Evolutionary conservation across 2,329 filamentous ascomycete genomes (phyloP).

Genomic region (Elsinoe australis): DNA sequence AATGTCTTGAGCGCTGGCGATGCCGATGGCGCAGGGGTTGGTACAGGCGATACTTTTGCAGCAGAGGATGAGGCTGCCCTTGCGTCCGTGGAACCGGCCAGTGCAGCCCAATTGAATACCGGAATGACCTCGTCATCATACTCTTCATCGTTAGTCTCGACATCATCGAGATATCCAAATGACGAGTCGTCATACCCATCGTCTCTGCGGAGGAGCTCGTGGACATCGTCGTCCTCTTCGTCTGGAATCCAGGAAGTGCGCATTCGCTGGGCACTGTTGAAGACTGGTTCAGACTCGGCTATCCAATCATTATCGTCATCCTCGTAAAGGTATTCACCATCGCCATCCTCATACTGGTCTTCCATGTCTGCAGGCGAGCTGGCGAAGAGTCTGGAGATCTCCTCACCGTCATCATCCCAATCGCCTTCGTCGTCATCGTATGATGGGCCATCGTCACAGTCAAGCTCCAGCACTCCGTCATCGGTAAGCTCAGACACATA

Average conservation of each 20-base stretch:
- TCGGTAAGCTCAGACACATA: neutral
- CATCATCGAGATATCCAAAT: neutral
- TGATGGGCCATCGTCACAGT: neutral
- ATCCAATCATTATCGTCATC: constrained; percentile 4
- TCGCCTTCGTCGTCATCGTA: neutral
- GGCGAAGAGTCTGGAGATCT: neutral
- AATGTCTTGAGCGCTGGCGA: neutral
- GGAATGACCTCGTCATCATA: constrained; percentile 3
- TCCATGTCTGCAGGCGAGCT: neutral
- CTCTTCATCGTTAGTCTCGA: neutral
- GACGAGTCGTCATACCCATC: neutral
- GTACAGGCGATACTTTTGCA: neutral
- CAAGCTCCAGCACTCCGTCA: neutral
- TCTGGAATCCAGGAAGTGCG: neutral
- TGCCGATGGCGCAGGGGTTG: neutral
- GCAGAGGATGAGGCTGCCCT: neutral
- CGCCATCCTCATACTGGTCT: neutral
- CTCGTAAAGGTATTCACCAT: neutral
- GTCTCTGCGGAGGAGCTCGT: neutral
- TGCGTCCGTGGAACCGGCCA: neutral
- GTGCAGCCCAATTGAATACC: neutral
- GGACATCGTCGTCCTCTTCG: neutral
- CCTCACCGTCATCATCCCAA: neutral
- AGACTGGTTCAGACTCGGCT: neutral
- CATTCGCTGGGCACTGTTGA: neutral